Evolutionary conservation across 306 rosid species (phyloP).

Genomic region (Malus sieversii): DNA sequence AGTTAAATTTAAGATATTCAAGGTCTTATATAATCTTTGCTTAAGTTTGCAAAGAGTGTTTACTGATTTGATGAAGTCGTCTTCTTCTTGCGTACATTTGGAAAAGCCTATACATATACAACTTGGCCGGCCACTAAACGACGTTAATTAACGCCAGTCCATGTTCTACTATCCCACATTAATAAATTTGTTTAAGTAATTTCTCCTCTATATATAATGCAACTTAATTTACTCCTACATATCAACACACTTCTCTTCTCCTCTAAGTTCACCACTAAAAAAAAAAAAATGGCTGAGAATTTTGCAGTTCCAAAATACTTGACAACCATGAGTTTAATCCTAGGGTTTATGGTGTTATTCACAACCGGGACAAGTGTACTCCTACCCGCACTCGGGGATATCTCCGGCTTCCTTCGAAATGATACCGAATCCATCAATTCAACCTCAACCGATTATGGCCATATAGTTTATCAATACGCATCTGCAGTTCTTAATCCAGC

Average conservation of each 20-base stretch:
- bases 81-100: constrained; percentile 2
- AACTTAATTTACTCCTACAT: background rate
- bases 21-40: background rate
- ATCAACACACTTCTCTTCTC: background rate
- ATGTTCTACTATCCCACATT: background rate
- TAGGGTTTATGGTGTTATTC: background rate
- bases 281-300: background rate
- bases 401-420: constrained; percentile 24
- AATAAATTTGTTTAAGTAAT: background rate
- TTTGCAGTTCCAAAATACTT: background rate
- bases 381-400: constrained; percentile 22
- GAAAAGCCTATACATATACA: constrained; percentile 14
- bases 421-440: constrained; percentile 30
- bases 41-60: background rate
- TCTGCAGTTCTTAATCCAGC: constrained; percentile 43
- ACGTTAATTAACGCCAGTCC: background rate
- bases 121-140: constrained; percentile 11
- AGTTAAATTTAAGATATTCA: background rate
- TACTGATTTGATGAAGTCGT: background rate
- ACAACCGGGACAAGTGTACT: background rate
- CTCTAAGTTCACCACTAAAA: background rate
- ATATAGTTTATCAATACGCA: constrained; percentile 33
- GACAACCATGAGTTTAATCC: background rate
- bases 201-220: background rate
- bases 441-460: constrained; percentile 69